These are phyloP conservation scores for Huntiella abstrusa DNA, from an alignment of 2,329 filamentous ascomycete species.

Conservation along the genomic window DNA sequence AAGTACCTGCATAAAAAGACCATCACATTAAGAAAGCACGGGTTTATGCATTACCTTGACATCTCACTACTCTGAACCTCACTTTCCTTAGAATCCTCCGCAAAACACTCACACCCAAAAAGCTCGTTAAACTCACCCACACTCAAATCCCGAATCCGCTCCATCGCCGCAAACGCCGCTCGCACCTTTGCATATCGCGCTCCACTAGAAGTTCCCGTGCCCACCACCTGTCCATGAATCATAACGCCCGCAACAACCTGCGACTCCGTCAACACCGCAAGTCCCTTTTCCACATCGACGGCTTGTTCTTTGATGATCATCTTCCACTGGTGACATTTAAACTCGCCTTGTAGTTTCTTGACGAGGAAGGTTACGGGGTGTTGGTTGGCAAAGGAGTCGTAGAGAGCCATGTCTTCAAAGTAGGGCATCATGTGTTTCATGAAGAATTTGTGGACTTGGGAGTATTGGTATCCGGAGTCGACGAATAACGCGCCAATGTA, in stretches of 20 bases:
- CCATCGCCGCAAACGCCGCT: constrained; percentile 41
- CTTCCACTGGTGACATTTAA: constrained; percentile 44
- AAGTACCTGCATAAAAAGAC: too few species aligned
- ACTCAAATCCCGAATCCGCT: constrained; percentile 24
- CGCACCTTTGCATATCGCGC: constrained; percentile 54
- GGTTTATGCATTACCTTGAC: background rate
- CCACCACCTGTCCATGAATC: constrained; percentile 53
- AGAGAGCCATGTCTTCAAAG: constrained; percentile 72
- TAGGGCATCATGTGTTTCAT: constrained; percentile 51
- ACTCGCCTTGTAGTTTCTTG: constrained; percentile 41
- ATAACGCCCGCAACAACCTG: constrained; percentile 54
- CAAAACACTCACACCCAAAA: constrained; percentile 46
- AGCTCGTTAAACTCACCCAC: constrained; percentile 37
- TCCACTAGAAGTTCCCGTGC: constrained; percentile 40
- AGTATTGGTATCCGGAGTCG: constrained; percentile 64
- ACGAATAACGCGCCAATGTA: constrained; percentile 84
- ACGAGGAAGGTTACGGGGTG: constrained; percentile 65
- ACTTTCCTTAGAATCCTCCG: constrained; percentile 6
- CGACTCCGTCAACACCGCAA: constrained; percentile 22
- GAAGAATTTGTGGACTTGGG: constrained; percentile 60
- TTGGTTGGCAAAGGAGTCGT: constrained; percentile 70
- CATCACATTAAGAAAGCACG: too few species aligned
- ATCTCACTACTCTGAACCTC: background rate
- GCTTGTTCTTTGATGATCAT: constrained; percentile 32
- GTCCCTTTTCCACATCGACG: constrained; percentile 23